Evolutionary conservation across 2,329 filamentous ascomycete species (phyloP).

Genomic region (Cryphonectria naterciae): DNA sequence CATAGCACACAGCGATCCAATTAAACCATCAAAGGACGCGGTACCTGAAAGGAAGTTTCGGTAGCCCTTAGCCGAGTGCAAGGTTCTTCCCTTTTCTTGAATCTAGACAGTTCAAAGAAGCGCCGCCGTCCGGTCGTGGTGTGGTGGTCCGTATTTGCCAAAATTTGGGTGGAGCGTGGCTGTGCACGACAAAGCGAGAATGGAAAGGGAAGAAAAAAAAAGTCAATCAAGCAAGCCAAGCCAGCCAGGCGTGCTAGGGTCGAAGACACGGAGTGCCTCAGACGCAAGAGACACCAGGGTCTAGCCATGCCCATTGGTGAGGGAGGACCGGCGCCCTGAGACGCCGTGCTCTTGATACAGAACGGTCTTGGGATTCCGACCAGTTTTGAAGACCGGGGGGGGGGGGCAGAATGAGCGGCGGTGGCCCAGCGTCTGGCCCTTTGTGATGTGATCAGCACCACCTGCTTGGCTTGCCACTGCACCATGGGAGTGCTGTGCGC

Average conservation of each 20-base stretch:
- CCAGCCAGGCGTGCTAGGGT: slow-evolving; percentile 10
- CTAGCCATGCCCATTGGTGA: slow-evolving; percentile 21
- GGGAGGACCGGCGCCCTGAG: slow-evolving; percentile 18
- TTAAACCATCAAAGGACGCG: neutral
- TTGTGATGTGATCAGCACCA: neutral
- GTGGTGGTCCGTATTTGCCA: slow-evolving; percentile 5
- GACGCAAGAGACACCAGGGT: slow-evolving; percentile 4
- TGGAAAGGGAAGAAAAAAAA: neutral
- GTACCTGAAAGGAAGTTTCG: neutral
- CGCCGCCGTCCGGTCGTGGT: neutral
- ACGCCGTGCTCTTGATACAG: neutral
- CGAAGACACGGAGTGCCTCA: slow-evolving; percentile 17
- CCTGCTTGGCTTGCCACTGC: neutral
- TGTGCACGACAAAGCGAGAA: slow-evolving; percentile 23
- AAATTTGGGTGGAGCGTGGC: slow-evolving; percentile 28
- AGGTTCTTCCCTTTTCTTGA: neutral
- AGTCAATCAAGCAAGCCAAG: slow-evolving; percentile 13
- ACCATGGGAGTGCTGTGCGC: neutral
- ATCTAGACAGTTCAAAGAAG: neutral
- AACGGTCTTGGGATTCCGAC: slow-evolving; percentile 1
- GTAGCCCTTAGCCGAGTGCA: neutral
- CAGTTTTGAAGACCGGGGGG: neutral
- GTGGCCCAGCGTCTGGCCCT: neutral
- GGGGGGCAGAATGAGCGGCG: neutral
- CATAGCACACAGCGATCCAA: neutral